Evolutionary conservation across 2,329 filamentous ascomycete species (phyloP).

Genomic region (Botrytis porri): DNA sequence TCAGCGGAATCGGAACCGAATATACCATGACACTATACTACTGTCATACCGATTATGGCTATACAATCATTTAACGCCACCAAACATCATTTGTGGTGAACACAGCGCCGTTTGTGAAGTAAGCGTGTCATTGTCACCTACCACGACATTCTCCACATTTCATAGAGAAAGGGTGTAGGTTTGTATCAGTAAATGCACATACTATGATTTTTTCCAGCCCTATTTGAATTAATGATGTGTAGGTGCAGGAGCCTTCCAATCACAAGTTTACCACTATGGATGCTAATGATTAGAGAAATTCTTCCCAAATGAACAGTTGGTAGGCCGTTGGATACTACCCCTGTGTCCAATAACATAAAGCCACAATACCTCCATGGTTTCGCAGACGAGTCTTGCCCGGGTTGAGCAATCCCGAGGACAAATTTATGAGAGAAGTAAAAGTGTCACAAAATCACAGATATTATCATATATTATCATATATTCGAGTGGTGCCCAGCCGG

Average conservation of each 20-base stretch:
- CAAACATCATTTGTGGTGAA: not conserved
- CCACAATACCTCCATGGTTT: not conserved
- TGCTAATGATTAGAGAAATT: not conserved
- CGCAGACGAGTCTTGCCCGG: not conserved
- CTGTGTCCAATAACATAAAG: not conserved
- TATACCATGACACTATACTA: not conserved
- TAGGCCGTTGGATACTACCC: not conserved
- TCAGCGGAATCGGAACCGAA: not conserved
- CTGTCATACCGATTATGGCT: not conserved
- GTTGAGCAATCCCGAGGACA: not conserved
- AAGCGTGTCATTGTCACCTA: too few species aligned
- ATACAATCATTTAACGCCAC: not conserved
- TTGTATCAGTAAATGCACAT: not conserved
- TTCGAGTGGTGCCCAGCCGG: not conserved
- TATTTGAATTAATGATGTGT: not conserved
- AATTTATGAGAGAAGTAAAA: not conserved
- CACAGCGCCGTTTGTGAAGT: too few species aligned
- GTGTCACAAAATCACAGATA: not conserved
- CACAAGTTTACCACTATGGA: not conserved
- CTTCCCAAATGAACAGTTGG: not conserved
- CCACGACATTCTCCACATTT: not conserved
- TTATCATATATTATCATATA: not conserved
- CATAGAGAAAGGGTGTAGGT: not conserved
- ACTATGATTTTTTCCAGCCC: not conserved
- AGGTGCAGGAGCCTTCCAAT: not conserved